Evolutionary conservation across 345 rosid species (phyloP), one percentile per base, ranked within the genome.

Genomic region (Syzygium aromaticum): DNA sequence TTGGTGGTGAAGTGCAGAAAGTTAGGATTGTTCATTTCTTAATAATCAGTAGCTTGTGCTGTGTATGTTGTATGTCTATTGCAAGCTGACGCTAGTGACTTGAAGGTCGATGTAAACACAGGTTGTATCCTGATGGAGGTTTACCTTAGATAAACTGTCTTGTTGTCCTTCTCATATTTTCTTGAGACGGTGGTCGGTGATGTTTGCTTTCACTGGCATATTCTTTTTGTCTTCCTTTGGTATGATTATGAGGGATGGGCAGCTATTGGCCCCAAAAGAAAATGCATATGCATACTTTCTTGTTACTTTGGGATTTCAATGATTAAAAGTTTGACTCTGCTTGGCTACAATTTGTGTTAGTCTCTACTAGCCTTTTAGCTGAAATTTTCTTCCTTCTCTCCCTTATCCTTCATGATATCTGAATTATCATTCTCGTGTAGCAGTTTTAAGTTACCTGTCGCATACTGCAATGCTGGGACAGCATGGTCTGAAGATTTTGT

Each of bases 391-490:
- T 77, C n/a, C 57, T 85, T 77, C 84, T 49, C 54, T 57, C 23
- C 30, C 23, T n/a, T 84, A 22, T 63, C 22, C 25, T 86, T 28
- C 73, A 27, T 16, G 28, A 33, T 57, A 59, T 5, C 67, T 27
- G 67, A 59, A 59, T 59, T 59, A 12, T 59, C 67, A 59, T 43
- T 56, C 52, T 88, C 85, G 63, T 87, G 85, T 94, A 94, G 98
- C 63, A 85, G 84, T 87, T 92, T 92, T 64, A 92, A 91, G 92
- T 87, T 90, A 54, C 91, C 93, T n/a, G 94, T 98, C 88, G 97
- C 99, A 17, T 91, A 95, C 89, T 95, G 99, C 88, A 96, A 98
- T 92, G 96, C 94, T 38, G 97, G 94, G 84, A 95, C 95, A 84
- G 94, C 87, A 84, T 86, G 94, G 61, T 88, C 94, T 52, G 95